A percentile compares a stretch with the other conserved stretches of the same genome.
Evolutionary conservation across 129 eudicot genomes (phyloP).

Genomic region (Arctium lappa): DNA sequence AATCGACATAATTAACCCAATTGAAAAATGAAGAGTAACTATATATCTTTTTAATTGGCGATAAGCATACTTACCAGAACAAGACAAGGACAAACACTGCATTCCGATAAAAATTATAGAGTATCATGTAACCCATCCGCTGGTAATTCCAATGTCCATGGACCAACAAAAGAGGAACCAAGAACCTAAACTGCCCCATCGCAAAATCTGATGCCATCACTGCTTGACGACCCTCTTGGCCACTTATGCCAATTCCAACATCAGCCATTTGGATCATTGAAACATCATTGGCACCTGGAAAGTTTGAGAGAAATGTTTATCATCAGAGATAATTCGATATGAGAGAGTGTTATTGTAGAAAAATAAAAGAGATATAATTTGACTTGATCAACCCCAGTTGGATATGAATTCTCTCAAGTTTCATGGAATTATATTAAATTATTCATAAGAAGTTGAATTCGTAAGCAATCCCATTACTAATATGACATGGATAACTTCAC

Average conservation of each 20-base stretch:
- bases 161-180: slow-evolving; percentile 84
- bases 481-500: background rate
- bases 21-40: background rate
- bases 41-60: slow-evolving; percentile 10
- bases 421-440: background rate
- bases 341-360: background rate
- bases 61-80: slow-evolving; percentile 67
- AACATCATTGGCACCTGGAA: slow-evolving; percentile 96
- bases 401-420: background rate
- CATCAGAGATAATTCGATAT: slow-evolving; percentile 4
- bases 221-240: slow-evolving; percentile 99
- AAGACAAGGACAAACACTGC: slow-evolving; percentile 80
- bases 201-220: slow-evolving; percentile 99
- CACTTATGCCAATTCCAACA: slow-evolving; percentile 97
- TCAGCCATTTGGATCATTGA: slow-evolving; percentile 99
- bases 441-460: background rate
- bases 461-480: background rate
- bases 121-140: slow-evolving; percentile 88
- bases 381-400: background rate
- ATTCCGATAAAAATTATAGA: slow-evolving; percentile 91
- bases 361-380: background rate
- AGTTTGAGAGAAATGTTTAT: background rate
- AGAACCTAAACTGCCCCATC: slow-evolving; percentile 93
- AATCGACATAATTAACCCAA: background rate
- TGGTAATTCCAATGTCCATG: slow-evolving; percentile 99